Base-by-base conservation (phyloP, 2,329 filamentous ascomycete species). In the Parafenestella ontariensis region DNA sequence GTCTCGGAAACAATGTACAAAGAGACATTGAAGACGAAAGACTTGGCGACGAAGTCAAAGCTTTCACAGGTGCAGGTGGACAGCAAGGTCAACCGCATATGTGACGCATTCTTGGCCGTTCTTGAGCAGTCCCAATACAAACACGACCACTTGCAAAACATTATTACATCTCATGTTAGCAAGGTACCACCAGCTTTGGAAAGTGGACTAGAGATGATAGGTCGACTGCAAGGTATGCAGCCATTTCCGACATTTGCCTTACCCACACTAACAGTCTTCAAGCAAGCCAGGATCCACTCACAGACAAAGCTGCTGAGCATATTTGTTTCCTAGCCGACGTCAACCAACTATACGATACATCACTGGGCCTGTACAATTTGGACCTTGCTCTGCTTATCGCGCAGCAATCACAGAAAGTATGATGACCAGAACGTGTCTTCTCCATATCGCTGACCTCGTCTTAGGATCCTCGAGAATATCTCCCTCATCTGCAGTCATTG, bases 251-350 rank as follows among this genome's bases (percentile, higher is more conserved):
- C 21, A 1, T 29, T 33, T 8, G 13, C 17, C 43, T 31, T 29
- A 10, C 21, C 20, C 18, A 8, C 23, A 37, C 54, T 64, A 44
- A 64, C 41, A n/a, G 1, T 2, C 17, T 18, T 26, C 2, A 18
- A 72, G 69, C 62, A 48, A 50, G 63, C 3, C 57, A 84, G 87
- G 47, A 73, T 46, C 63, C 68, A 5, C 82, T 93, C 62, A 91
- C 92, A 0, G 94, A 98, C 64, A 89, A 89, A 73, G 94, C 94
- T 0, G 89, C 97, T 20, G 92, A 97, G 72, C 95, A 99, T 70
- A 97, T 99, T 56, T 98, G 92, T 81, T 99, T 99, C 81, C 83
- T 99, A 37, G 91, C 93, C 0, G 95, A 99, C 75, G 89, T 96
- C 41, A 96, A 97, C 73, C 87, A 88, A 34, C 85, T 99, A 0